These are phyloP conservation scores for Backusella liffmaniae DNA, from an alignment of 192 early-diverging fungal genomes.

Conservation along the genomic window DNA sequence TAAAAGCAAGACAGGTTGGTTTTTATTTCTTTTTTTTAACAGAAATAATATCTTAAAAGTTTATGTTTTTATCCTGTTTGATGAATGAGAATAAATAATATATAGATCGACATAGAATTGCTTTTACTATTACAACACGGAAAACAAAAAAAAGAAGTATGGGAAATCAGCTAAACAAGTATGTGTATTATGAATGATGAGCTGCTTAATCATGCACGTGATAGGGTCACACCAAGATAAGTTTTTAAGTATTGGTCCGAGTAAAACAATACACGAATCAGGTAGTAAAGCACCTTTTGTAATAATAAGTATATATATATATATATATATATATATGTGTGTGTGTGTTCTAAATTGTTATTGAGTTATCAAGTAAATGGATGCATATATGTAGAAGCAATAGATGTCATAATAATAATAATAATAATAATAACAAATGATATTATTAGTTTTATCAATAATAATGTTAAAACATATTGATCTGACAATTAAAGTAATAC, in stretches of 20 bases:
- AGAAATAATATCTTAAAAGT: neutral
- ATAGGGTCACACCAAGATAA: neutral
- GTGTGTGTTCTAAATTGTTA: neutral
- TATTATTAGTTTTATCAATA: neutral
- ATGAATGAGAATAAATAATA: neutral
- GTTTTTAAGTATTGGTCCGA: neutral
- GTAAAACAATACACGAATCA: neutral
- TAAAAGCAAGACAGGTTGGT: neutral
- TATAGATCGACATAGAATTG: neutral
- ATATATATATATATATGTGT: too few species aligned
- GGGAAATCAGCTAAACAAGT: neutral
- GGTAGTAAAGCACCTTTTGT: slow-evolving; percentile 4
- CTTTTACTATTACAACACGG: neutral
- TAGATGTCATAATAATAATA: neutral
- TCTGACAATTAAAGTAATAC: neutral
- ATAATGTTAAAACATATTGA: neutral
- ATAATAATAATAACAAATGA: neutral
- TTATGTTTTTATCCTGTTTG: too few species aligned
- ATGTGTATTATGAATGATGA: neutral
- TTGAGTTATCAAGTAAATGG: neutral
- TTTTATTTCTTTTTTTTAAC: neutral
- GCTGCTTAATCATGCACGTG: neutral
- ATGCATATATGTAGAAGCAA: neutral
- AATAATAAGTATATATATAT: neutral
- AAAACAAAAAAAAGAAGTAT: neutral